A percentile compares a stretch with the other conserved stretches of the same genome.
Conservation (phyloP, 1,284 basidiomycete species). For the Ceratobasidium sp. region DNA sequence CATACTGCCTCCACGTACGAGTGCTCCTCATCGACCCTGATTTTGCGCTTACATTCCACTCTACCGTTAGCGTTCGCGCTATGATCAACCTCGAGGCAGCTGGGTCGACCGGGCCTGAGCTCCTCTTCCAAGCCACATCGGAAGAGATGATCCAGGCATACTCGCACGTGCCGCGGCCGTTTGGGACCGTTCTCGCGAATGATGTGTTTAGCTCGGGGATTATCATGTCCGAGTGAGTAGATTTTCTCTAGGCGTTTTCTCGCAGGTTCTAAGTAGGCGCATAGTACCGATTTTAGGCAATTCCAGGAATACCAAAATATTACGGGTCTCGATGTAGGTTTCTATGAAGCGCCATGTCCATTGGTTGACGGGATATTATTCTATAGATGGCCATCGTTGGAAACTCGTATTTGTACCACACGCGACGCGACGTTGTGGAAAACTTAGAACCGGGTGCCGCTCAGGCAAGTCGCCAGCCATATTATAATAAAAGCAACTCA, state of each 20-base stretch:
- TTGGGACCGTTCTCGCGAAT: constrained; percentile 91
- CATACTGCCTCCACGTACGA: constrained; percentile 74
- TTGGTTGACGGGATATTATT: background rate
- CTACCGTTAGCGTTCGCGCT: constrained; percentile 73
- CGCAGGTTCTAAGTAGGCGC: constrained; percentile 49
- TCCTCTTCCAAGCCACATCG: constrained; percentile 96
- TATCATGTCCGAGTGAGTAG: constrained; percentile 84
- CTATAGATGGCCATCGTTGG: constrained; percentile 91
- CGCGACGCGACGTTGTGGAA: constrained; percentile 83
- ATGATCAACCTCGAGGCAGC: constrained; percentile 96
- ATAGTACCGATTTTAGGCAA: constrained; percentile 91
- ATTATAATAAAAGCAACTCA: background rate
- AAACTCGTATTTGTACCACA: constrained; percentile 94
- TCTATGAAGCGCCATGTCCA: constrained; percentile 6
- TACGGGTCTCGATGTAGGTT: constrained; percentile 81
- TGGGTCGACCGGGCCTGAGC: constrained; percentile 86
- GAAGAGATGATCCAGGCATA: constrained; percentile 95
- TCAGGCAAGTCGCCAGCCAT: constrained; percentile 58
- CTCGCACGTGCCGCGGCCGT: constrained; percentile 85
- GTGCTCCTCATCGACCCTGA: constrained; percentile 6
- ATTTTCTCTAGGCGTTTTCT: background rate
- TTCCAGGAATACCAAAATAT: constrained; percentile 92
- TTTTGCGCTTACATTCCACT: background rate
- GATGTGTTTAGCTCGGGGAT: constrained; percentile 96
- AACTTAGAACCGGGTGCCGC: constrained; percentile 84